These are phyloP conservation scores for Termitomyces sp. DNA, from an alignment of 768 basidiomycete genomes.

Conservation along the genomic window DNA sequence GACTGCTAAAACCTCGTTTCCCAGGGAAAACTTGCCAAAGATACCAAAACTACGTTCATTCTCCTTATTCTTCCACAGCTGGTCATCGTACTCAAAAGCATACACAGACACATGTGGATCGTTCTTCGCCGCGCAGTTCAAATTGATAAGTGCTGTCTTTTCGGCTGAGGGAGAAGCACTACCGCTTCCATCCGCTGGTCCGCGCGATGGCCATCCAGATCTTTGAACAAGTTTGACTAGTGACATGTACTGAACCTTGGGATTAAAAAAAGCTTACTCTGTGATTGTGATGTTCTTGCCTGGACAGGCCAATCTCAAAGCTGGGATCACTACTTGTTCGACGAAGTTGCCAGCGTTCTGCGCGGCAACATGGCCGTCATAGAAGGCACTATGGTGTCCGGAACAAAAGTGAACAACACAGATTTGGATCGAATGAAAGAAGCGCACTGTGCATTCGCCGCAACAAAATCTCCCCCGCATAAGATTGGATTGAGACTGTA, in stretches of 20 bases:
- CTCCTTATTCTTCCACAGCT: conserved; percentile 13
- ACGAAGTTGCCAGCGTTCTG: conserved; percentile 13
- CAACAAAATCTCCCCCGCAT: conserved; percentile 31
- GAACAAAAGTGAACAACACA: neutral
- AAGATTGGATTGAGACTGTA: conserved; percentile 25
- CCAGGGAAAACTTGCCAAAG: conserved; percentile 11
- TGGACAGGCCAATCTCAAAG: conserved; percentile 12
- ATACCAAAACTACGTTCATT: conserved; percentile 17
- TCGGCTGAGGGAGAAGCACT: conserved; percentile 5
- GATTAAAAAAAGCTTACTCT: conserved; percentile 5
- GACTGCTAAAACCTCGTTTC: conserved; percentile 5
- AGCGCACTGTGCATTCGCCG: conserved; percentile 36
- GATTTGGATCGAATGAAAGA: neutral
- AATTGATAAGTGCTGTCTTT: conserved; percentile 5
- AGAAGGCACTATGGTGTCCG: conserved; percentile 9
- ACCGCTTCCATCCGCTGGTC: conserved; percentile 2
- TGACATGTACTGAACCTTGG: neutral
- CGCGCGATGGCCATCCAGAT: conserved; percentile 17
- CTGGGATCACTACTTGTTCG: conserved; percentile 5
- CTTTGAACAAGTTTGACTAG: neutral
- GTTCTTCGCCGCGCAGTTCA: conserved; percentile 13
- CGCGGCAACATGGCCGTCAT: conserved; percentile 7
- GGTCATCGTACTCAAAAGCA: conserved; percentile 16
- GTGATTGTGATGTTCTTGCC: conserved; percentile 13
- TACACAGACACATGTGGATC: conserved; percentile 9